Conservation (phyloP, 345 rosid genomes). For the Camelina laxa region DNA sequence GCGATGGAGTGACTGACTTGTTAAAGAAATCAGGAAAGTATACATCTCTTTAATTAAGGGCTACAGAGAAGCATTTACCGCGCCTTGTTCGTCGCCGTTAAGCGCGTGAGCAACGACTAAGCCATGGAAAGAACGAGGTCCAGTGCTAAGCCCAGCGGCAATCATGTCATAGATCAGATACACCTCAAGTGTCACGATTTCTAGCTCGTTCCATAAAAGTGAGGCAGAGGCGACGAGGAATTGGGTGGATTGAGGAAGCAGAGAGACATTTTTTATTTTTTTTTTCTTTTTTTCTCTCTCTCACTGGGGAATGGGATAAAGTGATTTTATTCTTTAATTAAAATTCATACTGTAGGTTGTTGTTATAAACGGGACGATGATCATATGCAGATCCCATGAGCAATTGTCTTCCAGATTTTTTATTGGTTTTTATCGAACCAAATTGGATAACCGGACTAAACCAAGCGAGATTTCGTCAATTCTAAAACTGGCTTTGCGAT, state of each 20-base stretch:
- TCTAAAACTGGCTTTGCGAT: no score
- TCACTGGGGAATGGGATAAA: slow-evolving; percentile 46
- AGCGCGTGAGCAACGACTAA: slow-evolving; percentile 76
- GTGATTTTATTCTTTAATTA: no score
- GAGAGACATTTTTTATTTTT: slow-evolving; percentile 36
- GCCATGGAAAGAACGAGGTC: slow-evolving; percentile 97
- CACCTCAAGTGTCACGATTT: slow-evolving; percentile 66
- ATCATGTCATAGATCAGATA: slow-evolving; percentile 89
- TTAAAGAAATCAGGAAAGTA: neutral
- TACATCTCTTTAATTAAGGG: neutral
- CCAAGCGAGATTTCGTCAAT: no score
- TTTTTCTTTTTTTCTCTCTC: neutral
- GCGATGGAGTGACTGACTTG: neutral
- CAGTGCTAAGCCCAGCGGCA: slow-evolving; percentile 90
- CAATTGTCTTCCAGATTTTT: neutral
- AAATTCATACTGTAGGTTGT: no score
- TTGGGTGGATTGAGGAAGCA: slow-evolving; percentile 40
- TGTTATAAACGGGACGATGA: no score
- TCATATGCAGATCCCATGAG: slow-evolving; percentile 19
- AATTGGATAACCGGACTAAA: no score
- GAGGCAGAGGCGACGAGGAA: slow-evolving; percentile 59
- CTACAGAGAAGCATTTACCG: slow-evolving; percentile 51
- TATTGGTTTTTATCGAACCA: no score
- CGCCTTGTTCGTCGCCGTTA: slow-evolving; percentile 82
- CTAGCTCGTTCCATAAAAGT: slow-evolving; percentile 91